A percentile compares a stretch with the other conserved stretches of the same genome.
Conservation (phyloP, 2,329 filamentous ascomycete genomes). For the Paramyrothecium sp. region DNA sequence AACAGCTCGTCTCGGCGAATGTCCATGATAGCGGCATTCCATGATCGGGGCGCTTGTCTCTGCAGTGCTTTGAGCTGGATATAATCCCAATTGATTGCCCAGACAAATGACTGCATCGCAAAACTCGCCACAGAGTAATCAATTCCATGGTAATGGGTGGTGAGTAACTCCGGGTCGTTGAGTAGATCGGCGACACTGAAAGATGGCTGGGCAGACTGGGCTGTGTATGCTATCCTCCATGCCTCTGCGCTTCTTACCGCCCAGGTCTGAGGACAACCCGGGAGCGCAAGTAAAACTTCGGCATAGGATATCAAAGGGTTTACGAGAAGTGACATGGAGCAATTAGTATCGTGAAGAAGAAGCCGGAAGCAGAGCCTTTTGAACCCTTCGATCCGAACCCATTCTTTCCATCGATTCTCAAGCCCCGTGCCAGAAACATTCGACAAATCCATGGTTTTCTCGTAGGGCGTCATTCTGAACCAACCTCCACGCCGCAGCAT, state of each 20-base stretch:
- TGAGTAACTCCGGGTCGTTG: slow-evolving; percentile 9
- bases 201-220: slow-evolving; percentile 4
- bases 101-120: slow-evolving; percentile 18
- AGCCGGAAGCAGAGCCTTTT: slow-evolving; percentile 26
- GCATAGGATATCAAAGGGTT: slow-evolving; percentile 28
- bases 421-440: slow-evolving; percentile 6
- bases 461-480: slow-evolving; percentile 21
- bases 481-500: slow-evolving; percentile 32
- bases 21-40: slow-evolving; percentile 22
- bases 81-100: slow-evolving; percentile 27
- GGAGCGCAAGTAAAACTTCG: slow-evolving; percentile 23
- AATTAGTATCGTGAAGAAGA: slow-evolving; percentile 26
- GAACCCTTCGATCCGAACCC: slow-evolving; percentile 27
- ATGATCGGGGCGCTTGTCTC: slow-evolving; percentile 16
- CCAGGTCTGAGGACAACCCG: slow-evolving; percentile 20
- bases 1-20: slow-evolving; percentile 25
- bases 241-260: slow-evolving; percentile 18
- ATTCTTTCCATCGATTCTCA: slow-evolving; percentile 20
- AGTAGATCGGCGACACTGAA: slow-evolving; percentile 16
- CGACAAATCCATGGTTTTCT: slow-evolving; percentile 1
- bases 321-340: slow-evolving; percentile 24
- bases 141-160: neutral
- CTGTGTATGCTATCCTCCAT: slow-evolving; percentile 15
- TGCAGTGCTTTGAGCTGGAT: slow-evolving; percentile 24
- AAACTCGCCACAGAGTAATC: slow-evolving; percentile 9